Percentiles rank a stretch among this genome's conserved stretches.
Evolutionary conservation across 2,329 filamentous ascomycete species (phyloP).

Genomic region (Hirsutella thompsonii): DNA sequence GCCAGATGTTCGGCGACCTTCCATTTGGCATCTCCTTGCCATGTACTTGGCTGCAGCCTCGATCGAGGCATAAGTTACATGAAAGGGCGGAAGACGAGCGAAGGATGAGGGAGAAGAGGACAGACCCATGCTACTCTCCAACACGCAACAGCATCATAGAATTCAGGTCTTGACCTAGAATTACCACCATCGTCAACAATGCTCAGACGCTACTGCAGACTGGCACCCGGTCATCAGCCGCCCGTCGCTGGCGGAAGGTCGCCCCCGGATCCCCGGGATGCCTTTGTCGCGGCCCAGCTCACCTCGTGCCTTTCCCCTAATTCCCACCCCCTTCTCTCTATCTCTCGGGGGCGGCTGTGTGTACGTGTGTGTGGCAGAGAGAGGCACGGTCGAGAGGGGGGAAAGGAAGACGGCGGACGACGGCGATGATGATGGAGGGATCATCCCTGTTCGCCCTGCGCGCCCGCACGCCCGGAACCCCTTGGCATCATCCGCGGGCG

Average conservation of each 20-base stretch:
- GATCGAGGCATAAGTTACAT: no score
- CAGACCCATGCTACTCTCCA: no score
- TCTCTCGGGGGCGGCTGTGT: not conserved
- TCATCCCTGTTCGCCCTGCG: not conserved
- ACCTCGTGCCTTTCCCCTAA: not conserved
- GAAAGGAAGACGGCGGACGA: no score
- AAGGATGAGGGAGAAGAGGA: no score
- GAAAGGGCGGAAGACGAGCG: no score
- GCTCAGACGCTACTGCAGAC: not conserved
- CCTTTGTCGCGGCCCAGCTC: not conserved
- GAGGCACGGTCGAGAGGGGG: no score
- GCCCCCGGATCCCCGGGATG: not conserved
- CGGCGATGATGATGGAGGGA: no score
- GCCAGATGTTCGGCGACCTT: no score
- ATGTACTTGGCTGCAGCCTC: no score
- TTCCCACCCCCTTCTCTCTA: not conserved
- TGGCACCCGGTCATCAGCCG: not conserved
- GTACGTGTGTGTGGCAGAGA: no score
- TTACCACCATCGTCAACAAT: not conserved
- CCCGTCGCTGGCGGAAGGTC: not conserved
- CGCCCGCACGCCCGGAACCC: not conserved
- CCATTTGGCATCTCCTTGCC: no score
- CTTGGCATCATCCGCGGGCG: not conserved
- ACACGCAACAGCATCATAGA: no score
- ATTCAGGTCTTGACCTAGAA: not conserved